Percentiles rank a stretch among this genome's conserved stretches.
Evolutionary conservation across 306 rosid genomes (phyloP).

Genomic region (Ziziphus jujuba): DNA sequence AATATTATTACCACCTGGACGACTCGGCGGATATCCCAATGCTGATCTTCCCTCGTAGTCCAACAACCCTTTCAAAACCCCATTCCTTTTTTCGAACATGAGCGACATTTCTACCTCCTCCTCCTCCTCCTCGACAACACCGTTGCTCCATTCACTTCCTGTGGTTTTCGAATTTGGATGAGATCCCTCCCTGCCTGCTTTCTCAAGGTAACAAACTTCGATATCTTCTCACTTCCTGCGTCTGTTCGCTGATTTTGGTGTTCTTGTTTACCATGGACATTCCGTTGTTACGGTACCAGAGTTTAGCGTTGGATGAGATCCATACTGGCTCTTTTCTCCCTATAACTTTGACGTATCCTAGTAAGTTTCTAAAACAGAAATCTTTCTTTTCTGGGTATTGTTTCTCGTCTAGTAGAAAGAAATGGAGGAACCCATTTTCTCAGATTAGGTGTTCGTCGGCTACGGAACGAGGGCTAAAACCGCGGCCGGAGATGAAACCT

Average conservation of each 20-base stretch:
- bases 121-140: neutral
- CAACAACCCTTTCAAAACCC: conserved; percentile 6
- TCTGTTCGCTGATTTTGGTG: conserved; percentile 9
- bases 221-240: neutral
- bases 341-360: conserved; percentile 25
- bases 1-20: neutral
- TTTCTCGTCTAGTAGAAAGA: conserved; percentile 28
- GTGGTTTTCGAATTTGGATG: conserved; percentile 8
- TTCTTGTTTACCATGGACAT: conserved; percentile 47
- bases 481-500: conserved; percentile 47
- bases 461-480: conserved; percentile 45
- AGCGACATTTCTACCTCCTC: neutral
- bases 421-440: conserved; percentile 35
- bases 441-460: conserved; percentile 46
- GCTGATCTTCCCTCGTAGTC: conserved; percentile 26
- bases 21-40: conserved; percentile 44
- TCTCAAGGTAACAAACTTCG: conserved; percentile 9
- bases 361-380: conserved; percentile 5
- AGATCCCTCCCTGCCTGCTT: neutral
- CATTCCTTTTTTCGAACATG: neutral
- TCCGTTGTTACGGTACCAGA: conserved; percentile 48
- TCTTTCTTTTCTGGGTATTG: conserved; percentile 33
- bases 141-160: conserved; percentile 9
- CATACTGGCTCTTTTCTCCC: conserved; percentile 25
- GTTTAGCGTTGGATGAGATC: conserved; percentile 27